Conservation (phyloP, 139 green algal species). For the Chlamydomonas schloesseri region DNA sequence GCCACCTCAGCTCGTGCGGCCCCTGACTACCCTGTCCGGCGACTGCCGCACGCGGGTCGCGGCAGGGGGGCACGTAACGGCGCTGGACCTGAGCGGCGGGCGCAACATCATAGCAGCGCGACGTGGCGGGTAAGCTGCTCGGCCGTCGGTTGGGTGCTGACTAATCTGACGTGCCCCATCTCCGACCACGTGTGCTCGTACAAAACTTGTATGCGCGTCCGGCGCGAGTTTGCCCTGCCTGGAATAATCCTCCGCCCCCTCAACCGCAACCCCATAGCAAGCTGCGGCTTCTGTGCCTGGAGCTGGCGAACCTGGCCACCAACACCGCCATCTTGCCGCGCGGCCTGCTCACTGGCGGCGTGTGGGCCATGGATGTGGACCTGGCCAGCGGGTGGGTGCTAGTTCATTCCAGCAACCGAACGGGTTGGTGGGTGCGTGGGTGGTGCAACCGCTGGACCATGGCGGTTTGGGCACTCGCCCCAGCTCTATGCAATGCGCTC, state of each 20-base stretch:
- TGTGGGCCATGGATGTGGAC: slow-evolving; percentile 29
- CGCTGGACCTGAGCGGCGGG: neutral
- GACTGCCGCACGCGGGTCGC: neutral
- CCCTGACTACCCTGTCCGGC: neutral
- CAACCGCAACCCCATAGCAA: too few species aligned
- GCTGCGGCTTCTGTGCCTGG: slow-evolving; percentile 20
- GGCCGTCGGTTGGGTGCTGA: too few species aligned
- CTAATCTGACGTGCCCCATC: too few species aligned
- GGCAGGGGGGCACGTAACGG: neutral
- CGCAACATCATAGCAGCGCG: neutral
- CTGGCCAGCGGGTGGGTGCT: neutral
- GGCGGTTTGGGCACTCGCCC: too few species aligned
- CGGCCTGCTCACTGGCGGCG: neutral
- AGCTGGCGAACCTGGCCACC: slow-evolving; percentile 26
- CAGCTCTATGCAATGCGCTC: too few species aligned
- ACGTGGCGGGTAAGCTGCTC: neutral
- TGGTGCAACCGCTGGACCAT: too few species aligned
- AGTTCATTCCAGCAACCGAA: too few species aligned
- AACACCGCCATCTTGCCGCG: slow-evolving; percentile 22
- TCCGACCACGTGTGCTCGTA: too few species aligned
- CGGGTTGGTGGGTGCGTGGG: too few species aligned
- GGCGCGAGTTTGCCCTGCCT: too few species aligned
- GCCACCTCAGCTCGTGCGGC: neutral
- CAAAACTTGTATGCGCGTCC: too few species aligned
- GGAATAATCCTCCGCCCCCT: too few species aligned